phyloP scores from a whole-genome alignment of 2,329 filamentous ascomycete genomes.

The Harringtonia aguacate region DNA sequence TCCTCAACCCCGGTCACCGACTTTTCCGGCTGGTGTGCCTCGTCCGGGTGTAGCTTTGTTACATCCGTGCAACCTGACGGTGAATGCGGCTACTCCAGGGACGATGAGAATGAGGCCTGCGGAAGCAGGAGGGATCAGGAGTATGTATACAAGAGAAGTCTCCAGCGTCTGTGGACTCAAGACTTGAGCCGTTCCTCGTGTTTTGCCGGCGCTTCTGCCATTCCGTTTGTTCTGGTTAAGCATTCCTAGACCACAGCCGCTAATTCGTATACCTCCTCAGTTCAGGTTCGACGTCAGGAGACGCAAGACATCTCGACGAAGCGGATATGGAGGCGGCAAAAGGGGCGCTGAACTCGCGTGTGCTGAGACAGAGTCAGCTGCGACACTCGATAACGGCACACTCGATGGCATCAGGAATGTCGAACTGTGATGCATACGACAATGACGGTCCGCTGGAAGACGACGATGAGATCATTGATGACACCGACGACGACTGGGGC shows the following conservation, averaged over 20 bases:
- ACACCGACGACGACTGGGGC: constrained; percentile 13
- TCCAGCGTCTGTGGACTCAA: background rate
- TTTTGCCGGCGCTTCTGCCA: too few species aligned
- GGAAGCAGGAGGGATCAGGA: constrained; percentile 5
- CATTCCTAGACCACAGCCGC: background rate
- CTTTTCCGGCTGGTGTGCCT: constrained; percentile 7
- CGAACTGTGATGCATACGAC: background rate
- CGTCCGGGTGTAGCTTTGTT: constrained; percentile 9
- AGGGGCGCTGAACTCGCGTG: background rate
- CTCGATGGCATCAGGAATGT: background rate
- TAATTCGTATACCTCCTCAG: background rate
- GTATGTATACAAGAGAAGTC: constrained; percentile 4
- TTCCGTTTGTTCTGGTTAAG: too few species aligned
- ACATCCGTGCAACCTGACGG: constrained; percentile 6
- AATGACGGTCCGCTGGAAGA: constrained; percentile 2
- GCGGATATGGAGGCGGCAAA: background rate
- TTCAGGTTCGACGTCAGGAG: background rate
- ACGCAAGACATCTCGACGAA: background rate
- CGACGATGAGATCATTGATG: constrained; percentile 9
- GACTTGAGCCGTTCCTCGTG: too few species aligned
- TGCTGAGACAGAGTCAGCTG: constrained; percentile 3
- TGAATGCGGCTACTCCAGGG: constrained; percentile 4
- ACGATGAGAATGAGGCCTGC: constrained; percentile 2
- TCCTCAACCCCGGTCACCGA: constrained; percentile 11
- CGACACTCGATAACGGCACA: background rate